Evolutionary conservation across 1,284 basidiomycete species (phyloP), one percentile per base, ranked within the genome.

Genomic region (Tylopilus sp.): DNA sequence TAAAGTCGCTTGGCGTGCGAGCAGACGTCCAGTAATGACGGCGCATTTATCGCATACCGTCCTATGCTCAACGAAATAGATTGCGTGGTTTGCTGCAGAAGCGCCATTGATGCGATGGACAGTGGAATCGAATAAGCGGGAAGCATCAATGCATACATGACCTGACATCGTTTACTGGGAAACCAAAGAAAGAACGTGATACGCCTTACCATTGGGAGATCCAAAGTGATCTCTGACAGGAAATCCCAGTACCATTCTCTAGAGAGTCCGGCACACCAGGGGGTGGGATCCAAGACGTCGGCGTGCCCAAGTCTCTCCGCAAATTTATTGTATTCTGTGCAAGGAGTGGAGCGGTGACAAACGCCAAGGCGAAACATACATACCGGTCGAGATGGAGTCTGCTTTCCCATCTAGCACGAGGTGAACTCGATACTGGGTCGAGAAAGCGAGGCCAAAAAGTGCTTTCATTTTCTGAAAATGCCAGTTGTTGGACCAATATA

Each of bases 401-500:
- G 59, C 54, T 4, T 70, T 50, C 3, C 70, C 73, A 43, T 78
- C 75, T 32, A 74, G 69, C n/a, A 69, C 52, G 11, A 79, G 48
- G n/a, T 71, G 68, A 20, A 65, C 50, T 35, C 76, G 67, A 49
- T 72, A 73, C 17, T 62, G 57, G 0, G 54, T 47, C 29, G 69
- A 66, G 43, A 76, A 78, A 1, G 73, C 64, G 6, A 76, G 67
- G 4, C 65, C 62, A 56, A 73, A 72, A 7, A 79, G 65, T 9
- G 65, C 57, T 13, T 71, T 66, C 49, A 78, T 62, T 19, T 69
- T 65, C 50, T 72, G 62, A 50, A 72, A 79, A 47, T 68, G 56
- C 1, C 24, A 8, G 49, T 77, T 72, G 3, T 67, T 58, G 0
- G 75, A 71, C 72, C 74, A 76, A 49, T 76, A 78, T 6, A 74